Evolutionary conservation across 345 rosid genomes (phyloP).

Genomic region (Salix udensis): DNA sequence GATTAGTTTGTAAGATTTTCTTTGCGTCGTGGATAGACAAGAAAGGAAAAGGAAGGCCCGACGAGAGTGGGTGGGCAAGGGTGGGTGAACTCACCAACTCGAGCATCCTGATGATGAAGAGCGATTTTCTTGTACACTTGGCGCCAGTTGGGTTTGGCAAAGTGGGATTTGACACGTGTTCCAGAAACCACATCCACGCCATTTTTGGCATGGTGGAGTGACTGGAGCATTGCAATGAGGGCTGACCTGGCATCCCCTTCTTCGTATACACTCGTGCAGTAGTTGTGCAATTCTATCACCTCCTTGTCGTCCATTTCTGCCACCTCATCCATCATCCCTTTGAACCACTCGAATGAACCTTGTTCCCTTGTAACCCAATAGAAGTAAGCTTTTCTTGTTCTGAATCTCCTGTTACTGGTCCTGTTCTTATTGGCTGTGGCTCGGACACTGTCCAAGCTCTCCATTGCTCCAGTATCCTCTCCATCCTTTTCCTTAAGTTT

Average conservation of each 20-base stretch:
- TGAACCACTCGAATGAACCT: slow-evolving; percentile 95
- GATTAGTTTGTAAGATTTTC: background rate
- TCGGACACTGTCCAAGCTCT: background rate
- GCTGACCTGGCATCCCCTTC: slow-evolving; percentile 93
- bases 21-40: background rate
- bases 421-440: background rate
- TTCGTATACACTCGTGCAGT: slow-evolving; percentile 90
- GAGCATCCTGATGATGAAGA: slow-evolving; percentile 46
- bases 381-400: slow-evolving; percentile 72
- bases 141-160: slow-evolving; percentile 86
- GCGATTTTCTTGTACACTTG: slow-evolving; percentile 79
- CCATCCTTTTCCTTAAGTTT: slow-evolving; percentile 42
- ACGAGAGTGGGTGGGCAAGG: background rate
- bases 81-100: slow-evolving; percentile 54
- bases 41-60: background rate
- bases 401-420: slow-evolving; percentile 38
- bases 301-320: slow-evolving; percentile 66
- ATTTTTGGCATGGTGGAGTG: slow-evolving; percentile 73
- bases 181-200: slow-evolving; percentile 89
- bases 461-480: background rate
- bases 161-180: slow-evolving; percentile 79
- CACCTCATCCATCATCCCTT: slow-evolving; percentile 89
- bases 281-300: slow-evolving; percentile 75
- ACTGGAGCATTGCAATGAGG: slow-evolving; percentile 81
- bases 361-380: slow-evolving; percentile 93